These are phyloP conservation scores for Ehretia macrophylla DNA, from an alignment of 257 asterid species.

Conservation along the genomic window DNA sequence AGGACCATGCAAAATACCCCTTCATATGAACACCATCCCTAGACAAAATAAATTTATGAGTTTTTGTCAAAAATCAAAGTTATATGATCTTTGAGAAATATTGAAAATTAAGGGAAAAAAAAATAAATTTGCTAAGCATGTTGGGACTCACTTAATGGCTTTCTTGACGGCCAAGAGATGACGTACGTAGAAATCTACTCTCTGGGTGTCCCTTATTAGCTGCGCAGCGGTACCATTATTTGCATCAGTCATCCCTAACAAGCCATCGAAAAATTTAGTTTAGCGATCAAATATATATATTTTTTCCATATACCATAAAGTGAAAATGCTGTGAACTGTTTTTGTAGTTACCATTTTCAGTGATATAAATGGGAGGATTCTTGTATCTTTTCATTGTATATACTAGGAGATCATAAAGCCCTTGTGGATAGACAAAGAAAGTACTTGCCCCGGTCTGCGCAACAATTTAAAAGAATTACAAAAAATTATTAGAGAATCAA, in stretches of 20 bases:
- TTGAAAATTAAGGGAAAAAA: too few species aligned
- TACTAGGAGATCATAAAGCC: too few species aligned
- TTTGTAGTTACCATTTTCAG: conserved; percentile 2
- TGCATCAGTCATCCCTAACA: conserved; percentile 14
- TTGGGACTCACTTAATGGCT: conserved; percentile 40
- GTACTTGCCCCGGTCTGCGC: background rate
- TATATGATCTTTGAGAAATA: background rate
- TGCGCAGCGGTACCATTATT: conserved; percentile 1
- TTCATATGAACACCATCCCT: too few species aligned
- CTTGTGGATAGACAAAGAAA: background rate
- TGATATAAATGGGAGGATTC: background rate
- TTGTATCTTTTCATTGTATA: background rate
- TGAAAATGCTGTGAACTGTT: too few species aligned
- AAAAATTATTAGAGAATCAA: background rate
- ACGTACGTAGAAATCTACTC: conserved; percentile 23
- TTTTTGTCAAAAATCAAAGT: too few species aligned
- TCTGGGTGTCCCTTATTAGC: conserved; percentile 15
- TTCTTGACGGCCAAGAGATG: conserved; percentile 35
- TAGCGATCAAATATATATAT: background rate
- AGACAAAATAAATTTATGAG: too few species aligned
- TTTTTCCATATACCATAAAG: too few species aligned
- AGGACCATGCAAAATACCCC: too few species aligned
- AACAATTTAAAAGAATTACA: too few species aligned
- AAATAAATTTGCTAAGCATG: too few species aligned
- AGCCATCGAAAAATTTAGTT: too few species aligned